phyloP scores from a whole-genome alignment of 164 flowering plant species.

The Magnolia changhungtana region DNA sequence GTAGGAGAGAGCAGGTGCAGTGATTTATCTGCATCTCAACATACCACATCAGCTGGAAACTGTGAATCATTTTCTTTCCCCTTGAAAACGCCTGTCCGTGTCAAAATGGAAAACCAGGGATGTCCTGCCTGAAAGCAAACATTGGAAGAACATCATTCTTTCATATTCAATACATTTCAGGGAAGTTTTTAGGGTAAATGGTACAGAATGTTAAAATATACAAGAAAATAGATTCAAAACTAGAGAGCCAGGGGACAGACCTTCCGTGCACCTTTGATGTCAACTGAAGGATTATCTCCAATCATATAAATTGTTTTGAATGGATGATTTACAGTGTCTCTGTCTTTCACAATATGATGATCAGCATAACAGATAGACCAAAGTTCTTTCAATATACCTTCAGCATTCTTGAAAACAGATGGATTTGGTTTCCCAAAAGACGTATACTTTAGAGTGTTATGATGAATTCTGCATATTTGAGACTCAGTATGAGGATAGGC shows the following conservation, averaged over 20 bases:
- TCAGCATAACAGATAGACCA: constrained; percentile 7
- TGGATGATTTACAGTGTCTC: constrained; percentile 18
- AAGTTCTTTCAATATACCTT: constrained; percentile 44
- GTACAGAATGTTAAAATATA: neutral
- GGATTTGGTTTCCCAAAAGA: constrained; percentile 86
- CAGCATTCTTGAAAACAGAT: constrained; percentile 75
- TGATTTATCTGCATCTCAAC: constrained; percentile 6
- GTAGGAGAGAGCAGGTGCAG: neutral
- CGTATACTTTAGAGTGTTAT: constrained; percentile 50
- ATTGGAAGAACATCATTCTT: neutral
- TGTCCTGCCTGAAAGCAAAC: constrained; percentile 61
- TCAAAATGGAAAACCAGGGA: constrained; percentile 92
- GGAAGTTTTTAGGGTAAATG: neutral
- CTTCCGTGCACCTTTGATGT: constrained; percentile 83
- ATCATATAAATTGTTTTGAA: constrained; percentile 80
- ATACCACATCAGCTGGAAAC: constrained; percentile 71
- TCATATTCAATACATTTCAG: neutral
- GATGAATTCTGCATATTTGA: constrained; percentile 55
- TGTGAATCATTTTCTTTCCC: constrained; percentile 56
- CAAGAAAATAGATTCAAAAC: neutral
- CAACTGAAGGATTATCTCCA: constrained; percentile 90
- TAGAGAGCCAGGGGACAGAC: constrained; percentile 28
- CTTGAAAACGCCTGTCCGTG: constrained; percentile 85
- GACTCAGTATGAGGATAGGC: neutral
- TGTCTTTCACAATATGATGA: constrained; percentile 7